Conservation (phyloP, 2,329 filamentous ascomycete species). For the Lachnellula cervina region DNA sequence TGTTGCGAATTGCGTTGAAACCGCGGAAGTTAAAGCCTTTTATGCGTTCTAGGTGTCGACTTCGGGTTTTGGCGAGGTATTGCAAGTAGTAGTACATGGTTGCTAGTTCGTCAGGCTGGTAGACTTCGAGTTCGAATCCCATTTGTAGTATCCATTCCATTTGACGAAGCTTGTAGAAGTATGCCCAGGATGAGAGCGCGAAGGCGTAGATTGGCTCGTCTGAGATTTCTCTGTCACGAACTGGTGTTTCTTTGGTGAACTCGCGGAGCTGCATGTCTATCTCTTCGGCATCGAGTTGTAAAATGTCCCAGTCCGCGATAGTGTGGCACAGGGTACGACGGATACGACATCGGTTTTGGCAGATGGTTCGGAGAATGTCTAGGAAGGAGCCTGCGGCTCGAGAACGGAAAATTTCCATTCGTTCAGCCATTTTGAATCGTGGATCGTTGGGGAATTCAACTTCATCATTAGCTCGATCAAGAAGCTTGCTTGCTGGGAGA, state of each 20-base stretch:
- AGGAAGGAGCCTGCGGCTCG: constrained; percentile 66
- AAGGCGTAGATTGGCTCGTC: constrained; percentile 58
- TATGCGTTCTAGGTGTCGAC: constrained; percentile 64
- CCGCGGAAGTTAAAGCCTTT: constrained; percentile 53
- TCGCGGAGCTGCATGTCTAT: constrained; percentile 64
- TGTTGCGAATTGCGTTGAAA: constrained; percentile 13
- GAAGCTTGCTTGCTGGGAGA: constrained; percentile 64
- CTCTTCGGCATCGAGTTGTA: constrained; percentile 78
- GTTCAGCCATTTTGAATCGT: constrained; percentile 64
- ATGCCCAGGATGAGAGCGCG: constrained; percentile 82
- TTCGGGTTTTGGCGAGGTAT: constrained; percentile 62
- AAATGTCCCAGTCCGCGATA: constrained; percentile 74
- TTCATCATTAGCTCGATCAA: constrained; percentile 70
- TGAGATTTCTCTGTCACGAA: constrained; percentile 44
- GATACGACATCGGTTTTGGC: constrained; percentile 85
- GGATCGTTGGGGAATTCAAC: constrained; percentile 71
- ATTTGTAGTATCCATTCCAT: constrained; percentile 86
- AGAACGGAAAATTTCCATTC: constrained; percentile 66
- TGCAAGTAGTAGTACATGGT: constrained; percentile 91
- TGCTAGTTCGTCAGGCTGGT: constrained; percentile 76
- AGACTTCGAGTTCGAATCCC: constrained; percentile 90
- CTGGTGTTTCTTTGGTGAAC: constrained; percentile 55
- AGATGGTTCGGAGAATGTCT: constrained; percentile 77
- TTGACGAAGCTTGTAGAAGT: constrained; percentile 81
- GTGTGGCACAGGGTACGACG: constrained; percentile 85